Base-by-base conservation (phyloP, 2,329 filamentous ascomycete genomes). In the Orbilia blumenaviensis region DNA sequence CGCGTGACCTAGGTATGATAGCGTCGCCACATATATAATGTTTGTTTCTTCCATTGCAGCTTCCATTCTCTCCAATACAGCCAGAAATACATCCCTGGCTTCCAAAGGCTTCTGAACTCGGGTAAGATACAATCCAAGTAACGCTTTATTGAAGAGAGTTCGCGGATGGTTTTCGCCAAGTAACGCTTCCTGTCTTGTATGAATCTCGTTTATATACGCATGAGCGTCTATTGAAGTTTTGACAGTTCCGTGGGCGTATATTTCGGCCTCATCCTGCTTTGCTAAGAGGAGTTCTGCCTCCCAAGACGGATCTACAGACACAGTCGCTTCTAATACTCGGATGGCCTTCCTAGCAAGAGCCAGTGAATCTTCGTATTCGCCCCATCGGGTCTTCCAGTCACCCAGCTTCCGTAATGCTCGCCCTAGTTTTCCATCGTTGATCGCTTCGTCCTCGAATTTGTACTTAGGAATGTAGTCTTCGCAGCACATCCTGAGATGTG, bases 401-500 rank as follows among this genome's bases (percentile, higher is more conserved):
- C 14, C 50, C 12, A 56, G 27, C 3, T 36, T 56, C 10, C 32
- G 14, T 2, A 56, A 34, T 25, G 50, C 50, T 12, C 25, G 10
- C 27, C 50, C 50, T 36, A 56, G 16, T 25, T 50, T 9, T 29
- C 16, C 61, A 23, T 52, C 61, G 14, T 23, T 44, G 14, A 12
- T 29, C 10, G 8, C 12, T 4, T 36, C n/a, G 14, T 52, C n/a
- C 18, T 27, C 18, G 38, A 36, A 32, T 18, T 29, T 14, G 42
- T 52, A 64, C 23, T 48, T 50, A 6, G 61, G 61, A 42, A 67
- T 54, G 48, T 67, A 58, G 4, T 58, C 63, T 18, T 32, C 14
- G 27, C 36, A 67, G 27, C 63, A 67, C 7, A 67, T 21, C n/a
- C 18, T 23, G n/a, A 67, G 29, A n/a, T 67, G 63, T 4, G 48